Percentiles rank a stretch among this genome's conserved stretches.
Conservation (phyloP, 805 yeast species). For the Candida gorgasii region DNA sequence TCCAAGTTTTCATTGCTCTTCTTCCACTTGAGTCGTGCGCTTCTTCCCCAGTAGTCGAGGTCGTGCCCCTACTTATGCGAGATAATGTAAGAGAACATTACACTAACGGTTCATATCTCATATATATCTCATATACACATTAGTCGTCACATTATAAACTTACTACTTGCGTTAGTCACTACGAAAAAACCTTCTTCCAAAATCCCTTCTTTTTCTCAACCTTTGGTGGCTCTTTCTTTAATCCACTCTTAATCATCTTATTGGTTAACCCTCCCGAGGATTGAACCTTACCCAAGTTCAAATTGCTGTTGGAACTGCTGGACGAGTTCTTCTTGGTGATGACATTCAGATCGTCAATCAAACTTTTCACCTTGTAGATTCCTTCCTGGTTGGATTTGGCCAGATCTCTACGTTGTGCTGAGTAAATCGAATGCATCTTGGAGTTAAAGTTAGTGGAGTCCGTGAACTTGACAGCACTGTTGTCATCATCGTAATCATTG, state of each 20-base stretch:
- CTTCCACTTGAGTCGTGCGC: too few relatives aligned
- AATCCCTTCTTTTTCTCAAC: slow-evolving; percentile 16
- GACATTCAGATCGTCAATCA: slow-evolving; percentile 23
- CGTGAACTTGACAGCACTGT: slow-evolving; percentile 12
- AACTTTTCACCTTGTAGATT: slow-evolving; percentile 43
- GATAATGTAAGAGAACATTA: too few relatives aligned
- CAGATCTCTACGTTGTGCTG: slow-evolving; percentile 18
- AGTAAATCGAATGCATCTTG: slow-evolving; percentile 39
- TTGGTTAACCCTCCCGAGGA: slow-evolving; percentile 12
- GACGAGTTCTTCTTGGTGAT: slow-evolving; percentile 3
- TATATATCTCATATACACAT: too few relatives aligned
- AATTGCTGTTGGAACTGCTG: slow-evolving; percentile 3
- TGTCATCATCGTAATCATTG: not conserved
- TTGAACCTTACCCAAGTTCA: slow-evolving; percentile 6
- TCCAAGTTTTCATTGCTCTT: too few relatives aligned
- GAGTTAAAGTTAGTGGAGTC: slow-evolving; percentile 25
- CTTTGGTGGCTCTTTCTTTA: slow-evolving; percentile 8
- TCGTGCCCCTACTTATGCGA: too few relatives aligned
- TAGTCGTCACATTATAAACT: too few relatives aligned
- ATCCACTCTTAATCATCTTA: slow-evolving; percentile 14
- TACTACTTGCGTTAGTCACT: not conserved
- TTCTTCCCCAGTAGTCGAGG: too few relatives aligned
- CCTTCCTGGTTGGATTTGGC: slow-evolving; percentile 13
- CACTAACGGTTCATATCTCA: too few relatives aligned
- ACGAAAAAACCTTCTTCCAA: slow-evolving; percentile 16